Evolutionary conservation across 169 alveolate genomes (phyloP).

Genomic region (Cyclospora cayetanensis): DNA sequence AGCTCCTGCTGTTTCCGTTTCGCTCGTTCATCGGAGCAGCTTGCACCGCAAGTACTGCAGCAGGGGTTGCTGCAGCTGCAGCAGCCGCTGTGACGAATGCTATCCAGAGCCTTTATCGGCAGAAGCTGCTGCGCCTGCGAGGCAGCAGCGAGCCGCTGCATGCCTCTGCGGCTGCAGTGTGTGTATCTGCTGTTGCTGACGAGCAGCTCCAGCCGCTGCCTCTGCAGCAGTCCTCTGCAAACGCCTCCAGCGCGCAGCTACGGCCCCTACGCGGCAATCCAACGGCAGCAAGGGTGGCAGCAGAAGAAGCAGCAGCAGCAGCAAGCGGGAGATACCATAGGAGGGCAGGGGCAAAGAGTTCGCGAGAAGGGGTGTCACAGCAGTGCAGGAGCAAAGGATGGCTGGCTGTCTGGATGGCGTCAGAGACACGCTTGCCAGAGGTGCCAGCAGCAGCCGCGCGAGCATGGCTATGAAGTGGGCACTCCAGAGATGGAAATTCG

Average conservation of each 20-base stretch:
- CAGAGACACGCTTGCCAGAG: too few relatives aligned
- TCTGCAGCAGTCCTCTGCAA: not conserved
- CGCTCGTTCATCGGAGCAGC: not conserved
- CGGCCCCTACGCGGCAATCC: not conserved
- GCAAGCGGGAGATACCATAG: too few relatives aligned
- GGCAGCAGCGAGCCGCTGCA: not conserved
- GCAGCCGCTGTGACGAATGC: not conserved
- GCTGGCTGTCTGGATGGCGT: too few relatives aligned
- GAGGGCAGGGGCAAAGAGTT: too few relatives aligned
- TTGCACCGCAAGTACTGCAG: not conserved
- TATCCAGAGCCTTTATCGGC: not conserved
- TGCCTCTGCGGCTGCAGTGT: not conserved
- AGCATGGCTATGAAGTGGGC: too few relatives aligned
- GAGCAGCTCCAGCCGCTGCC: not conserved
- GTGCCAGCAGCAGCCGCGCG: not conserved
- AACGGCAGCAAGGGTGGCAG: not conserved
- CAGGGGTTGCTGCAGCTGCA: not conserved
- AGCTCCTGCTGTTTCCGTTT: not conserved
- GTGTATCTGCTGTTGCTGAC: not conserved
- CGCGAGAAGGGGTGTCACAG: too few relatives aligned
- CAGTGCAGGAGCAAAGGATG: too few relatives aligned
- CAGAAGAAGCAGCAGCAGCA: not conserved
- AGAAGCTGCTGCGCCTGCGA: not conserved
- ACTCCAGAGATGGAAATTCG: too few relatives aligned
- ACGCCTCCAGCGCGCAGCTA: not conserved